Evolutionary conservation across 306 rosid species (phyloP).

Genomic region (Malus orientalis): DNA sequence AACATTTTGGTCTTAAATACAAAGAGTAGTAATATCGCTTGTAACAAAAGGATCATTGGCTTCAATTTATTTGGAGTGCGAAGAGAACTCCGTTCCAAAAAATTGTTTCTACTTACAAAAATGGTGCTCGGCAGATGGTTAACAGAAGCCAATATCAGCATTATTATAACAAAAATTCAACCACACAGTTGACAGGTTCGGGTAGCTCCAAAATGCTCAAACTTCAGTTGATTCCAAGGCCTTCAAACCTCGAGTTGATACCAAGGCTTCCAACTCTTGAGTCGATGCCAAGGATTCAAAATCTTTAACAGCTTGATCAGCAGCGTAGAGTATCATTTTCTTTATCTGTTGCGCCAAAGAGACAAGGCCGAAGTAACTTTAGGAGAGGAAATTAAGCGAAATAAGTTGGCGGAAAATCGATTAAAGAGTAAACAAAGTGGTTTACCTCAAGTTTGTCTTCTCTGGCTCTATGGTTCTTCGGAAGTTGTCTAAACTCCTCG

Average conservation of each 20-base stretch:
- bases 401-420: not conserved
- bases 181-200: not conserved
- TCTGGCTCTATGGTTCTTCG: constrained; percentile 63
- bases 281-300: constrained; percentile 19
- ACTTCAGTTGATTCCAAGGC: not conserved
- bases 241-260: not conserved
- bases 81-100: not conserved
- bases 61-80: not conserved
- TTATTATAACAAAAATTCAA: not conserved
- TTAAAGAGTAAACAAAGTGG: not conserved
- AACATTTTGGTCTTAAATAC: not conserved
- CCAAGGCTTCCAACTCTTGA: constrained; percentile 1
- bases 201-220: not conserved
- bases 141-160: not conserved
- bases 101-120: not conserved
- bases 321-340: constrained; percentile 69
- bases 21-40: not conserved
- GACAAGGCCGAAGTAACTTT: not conserved
- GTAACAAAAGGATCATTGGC: not conserved
- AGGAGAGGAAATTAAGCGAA: not conserved
- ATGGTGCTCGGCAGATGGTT: not conserved
- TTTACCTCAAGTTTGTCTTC: constrained; percentile 87
- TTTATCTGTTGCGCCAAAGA: constrained; percentile 50
- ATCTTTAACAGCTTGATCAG: constrained; percentile 49
- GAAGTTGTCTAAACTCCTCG: constrained; percentile 61